phyloP scores from a whole-genome alignment of 495 filamentous ascomycete genomes.

The Recurvomyces mirabilis region DNA sequence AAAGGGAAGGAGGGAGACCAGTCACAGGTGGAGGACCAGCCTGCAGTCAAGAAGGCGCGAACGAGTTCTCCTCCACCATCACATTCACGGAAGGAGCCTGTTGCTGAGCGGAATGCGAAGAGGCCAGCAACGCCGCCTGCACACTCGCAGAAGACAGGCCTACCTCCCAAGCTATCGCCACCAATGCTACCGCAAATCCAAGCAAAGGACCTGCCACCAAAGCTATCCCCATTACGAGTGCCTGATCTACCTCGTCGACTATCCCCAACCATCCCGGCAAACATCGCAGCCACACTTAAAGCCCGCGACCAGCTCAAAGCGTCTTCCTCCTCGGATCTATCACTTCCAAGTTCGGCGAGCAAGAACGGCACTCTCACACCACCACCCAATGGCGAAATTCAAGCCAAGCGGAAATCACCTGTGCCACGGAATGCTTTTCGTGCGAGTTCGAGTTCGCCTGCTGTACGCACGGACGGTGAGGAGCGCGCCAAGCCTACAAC shows the following conservation, averaged over 20 bases:
- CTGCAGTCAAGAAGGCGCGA: not conserved
- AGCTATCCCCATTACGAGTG: slow-evolving; percentile 8
- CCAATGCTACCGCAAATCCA: not conserved
- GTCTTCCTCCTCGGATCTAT: not conserved
- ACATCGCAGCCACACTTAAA: slow-evolving; percentile 11
- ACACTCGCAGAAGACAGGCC: not conserved
- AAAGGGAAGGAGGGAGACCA: slow-evolving; percentile 1
- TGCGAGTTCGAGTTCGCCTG: slow-evolving; percentile 16
- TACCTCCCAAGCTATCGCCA: not conserved
- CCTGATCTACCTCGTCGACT: slow-evolving; percentile 3
- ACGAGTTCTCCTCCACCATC: not conserved
- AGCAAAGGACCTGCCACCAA: slow-evolving; percentile 6
- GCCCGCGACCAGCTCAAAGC: slow-evolving; percentile 7
- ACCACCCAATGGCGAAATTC: not conserved
- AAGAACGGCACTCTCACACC: slow-evolving; percentile 16
- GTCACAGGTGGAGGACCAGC: not conserved
- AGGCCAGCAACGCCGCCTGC: not conserved
- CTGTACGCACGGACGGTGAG: slow-evolving; percentile 11
- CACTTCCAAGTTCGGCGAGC: not conserved
- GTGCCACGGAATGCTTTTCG: slow-evolving; percentile 14
- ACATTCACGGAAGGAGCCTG: not conserved
- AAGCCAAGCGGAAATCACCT: slow-evolving; percentile 9
- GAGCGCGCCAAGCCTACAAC: not conserved
- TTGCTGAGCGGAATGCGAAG: not conserved
- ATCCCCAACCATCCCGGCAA: slow-evolving; percentile 15